Conservation (phyloP, 1,284 basidiomycete genomes). For the Leccinum insigne region DNA sequence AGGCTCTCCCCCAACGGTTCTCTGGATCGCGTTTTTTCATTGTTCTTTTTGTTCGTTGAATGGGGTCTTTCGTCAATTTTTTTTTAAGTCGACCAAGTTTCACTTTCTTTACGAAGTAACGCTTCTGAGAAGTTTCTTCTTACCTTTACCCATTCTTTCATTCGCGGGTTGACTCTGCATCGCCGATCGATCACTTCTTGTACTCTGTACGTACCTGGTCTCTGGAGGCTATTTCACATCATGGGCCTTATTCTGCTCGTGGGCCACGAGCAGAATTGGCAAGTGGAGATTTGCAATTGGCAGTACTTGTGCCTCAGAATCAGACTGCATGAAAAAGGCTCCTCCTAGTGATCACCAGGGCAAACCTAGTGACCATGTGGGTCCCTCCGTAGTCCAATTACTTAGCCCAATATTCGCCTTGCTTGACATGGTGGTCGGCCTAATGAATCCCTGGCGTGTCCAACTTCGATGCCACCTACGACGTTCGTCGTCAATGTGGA, state of each 20-base stretch:
- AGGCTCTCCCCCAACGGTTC: neutral
- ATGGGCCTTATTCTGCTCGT: neutral
- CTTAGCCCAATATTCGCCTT: too few relatives aligned
- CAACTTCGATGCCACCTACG: too few relatives aligned
- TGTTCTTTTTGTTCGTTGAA: neutral
- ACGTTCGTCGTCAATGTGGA: too few relatives aligned
- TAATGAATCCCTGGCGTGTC: too few relatives aligned
- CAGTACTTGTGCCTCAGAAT: neutral
- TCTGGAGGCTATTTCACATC: neutral
- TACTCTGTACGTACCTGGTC: neutral
- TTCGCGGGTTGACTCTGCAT: neutral
- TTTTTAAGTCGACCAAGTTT: neutral
- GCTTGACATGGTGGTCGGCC: too few relatives aligned
- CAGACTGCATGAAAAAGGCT: neutral
- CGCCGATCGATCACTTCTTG: neutral
- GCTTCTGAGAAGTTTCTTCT: neutral
- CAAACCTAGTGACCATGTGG: neutral
- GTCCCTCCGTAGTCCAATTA: too few relatives aligned
- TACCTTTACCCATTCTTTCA: neutral
- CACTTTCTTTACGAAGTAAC: neutral
- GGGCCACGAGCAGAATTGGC: too few relatives aligned
- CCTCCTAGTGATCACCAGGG: neutral
- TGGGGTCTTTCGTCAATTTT: neutral
- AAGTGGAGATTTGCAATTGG: neutral
- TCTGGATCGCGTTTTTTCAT: neutral